Conservation (phyloP, 495 filamentous ascomycete species). For the Halenospora varia region DNA sequence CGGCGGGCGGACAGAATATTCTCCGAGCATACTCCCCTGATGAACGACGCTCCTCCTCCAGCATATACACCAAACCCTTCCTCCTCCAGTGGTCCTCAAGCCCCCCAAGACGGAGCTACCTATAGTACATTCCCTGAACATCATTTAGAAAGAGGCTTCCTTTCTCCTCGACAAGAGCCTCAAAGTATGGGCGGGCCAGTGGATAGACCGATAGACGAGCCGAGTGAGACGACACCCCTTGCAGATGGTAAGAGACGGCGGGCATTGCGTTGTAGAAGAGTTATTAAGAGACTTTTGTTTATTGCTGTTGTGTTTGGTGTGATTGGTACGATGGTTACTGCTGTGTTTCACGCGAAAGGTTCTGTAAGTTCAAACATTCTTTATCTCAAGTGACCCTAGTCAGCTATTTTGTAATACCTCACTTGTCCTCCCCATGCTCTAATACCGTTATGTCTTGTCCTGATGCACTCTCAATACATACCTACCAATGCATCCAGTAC, state of each 20-base stretch:
- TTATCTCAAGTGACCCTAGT: neutral
- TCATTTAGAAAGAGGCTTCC: slow-evolving; percentile 16
- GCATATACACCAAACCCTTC: slow-evolving; percentile 15
- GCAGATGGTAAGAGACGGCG: neutral
- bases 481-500: too few relatives aligned
- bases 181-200: slow-evolving; percentile 22
- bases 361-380: neutral
- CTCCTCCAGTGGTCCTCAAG: neutral
- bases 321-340: neutral
- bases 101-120: neutral
- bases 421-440: too few relatives aligned
- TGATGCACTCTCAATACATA: too few relatives aligned
- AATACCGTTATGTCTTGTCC: too few relatives aligned
- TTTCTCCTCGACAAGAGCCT: slow-evolving; percentile 11
- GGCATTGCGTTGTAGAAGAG: neutral
- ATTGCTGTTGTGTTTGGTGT: slow-evolving; percentile 2
- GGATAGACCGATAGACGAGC: neutral
- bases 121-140: slow-evolving; percentile 23
- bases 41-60: slow-evolving; percentile 18
- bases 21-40: slow-evolving; percentile 1
- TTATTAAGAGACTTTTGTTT: slow-evolving; percentile 3
- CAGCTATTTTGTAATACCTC: neutral
- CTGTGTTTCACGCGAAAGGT: slow-evolving; percentile 5
- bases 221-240: slow-evolving; percentile 15
- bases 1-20: slow-evolving; percentile 3